phyloP scores from a whole-genome alignment of 2,329 filamentous ascomycete species.

The Ceratocystis albifundus region DNA sequence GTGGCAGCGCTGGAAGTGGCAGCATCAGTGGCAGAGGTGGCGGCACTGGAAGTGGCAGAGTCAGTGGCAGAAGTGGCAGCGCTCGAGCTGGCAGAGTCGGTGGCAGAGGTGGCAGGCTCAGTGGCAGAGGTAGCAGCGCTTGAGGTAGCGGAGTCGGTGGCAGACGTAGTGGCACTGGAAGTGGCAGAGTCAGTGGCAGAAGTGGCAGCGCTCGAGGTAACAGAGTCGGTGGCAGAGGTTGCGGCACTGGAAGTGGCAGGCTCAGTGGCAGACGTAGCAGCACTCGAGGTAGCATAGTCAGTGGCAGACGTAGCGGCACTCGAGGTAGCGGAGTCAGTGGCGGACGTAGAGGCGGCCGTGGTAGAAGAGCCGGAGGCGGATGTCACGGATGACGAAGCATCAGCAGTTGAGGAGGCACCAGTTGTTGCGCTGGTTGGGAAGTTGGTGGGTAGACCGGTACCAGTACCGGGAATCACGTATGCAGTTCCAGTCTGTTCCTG shows the following conservation, averaged over 20 bases:
- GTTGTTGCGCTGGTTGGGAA: conserved; percentile 8
- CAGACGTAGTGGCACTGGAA: background rate
- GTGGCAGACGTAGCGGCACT: background rate
- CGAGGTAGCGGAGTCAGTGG: conserved; percentile 2
- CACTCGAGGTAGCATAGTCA: background rate
- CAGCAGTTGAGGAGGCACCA: background rate
- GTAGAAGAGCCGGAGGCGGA: background rate
- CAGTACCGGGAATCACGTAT: conserved; percentile 11
- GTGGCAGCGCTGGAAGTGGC: background rate
- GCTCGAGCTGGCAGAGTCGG: background rate
- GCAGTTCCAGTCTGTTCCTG: conserved; percentile 17
- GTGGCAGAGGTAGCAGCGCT: background rate
- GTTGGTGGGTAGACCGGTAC: background rate
- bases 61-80: background rate
- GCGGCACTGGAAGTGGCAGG: background rate
- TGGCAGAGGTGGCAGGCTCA: background rate
- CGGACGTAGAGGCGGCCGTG: background rate
- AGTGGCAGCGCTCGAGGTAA: background rate
- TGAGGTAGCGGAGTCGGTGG: background rate
- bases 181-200: background rate
- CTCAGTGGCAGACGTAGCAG: background rate
- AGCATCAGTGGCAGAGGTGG: background rate
- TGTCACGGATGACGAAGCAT: background rate
- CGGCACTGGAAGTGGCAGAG: background rate
- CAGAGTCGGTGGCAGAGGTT: background rate